phyloP scores from a whole-genome alignment of 2,329 filamentous ascomycete genomes.

The Talaromyces sp. region DNA sequence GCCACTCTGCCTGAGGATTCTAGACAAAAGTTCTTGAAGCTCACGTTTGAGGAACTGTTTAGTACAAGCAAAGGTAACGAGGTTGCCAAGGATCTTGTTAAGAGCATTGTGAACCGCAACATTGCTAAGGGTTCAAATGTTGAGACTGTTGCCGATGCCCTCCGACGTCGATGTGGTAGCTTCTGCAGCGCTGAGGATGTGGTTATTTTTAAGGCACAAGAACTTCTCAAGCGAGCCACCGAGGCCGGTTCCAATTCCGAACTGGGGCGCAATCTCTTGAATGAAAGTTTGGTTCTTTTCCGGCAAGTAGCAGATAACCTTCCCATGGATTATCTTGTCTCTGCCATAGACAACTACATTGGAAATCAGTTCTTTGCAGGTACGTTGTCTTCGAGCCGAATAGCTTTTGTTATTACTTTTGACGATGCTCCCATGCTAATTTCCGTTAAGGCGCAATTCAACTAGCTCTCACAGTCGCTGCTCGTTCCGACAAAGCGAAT shows the following conservation, averaged over 20 bases:
- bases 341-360: constrained; percentile 78
- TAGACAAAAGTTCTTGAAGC: constrained; percentile 68
- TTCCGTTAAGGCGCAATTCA: constrained; percentile 69
- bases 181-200: constrained; percentile 98
- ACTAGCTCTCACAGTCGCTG: constrained; percentile 79
- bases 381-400: constrained; percentile 29
- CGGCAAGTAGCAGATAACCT: constrained; percentile 84
- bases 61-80: constrained; percentile 78
- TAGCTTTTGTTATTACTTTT: background rate
- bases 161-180: constrained; percentile 87
- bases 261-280: constrained; percentile 74
- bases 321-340: constrained; percentile 76
- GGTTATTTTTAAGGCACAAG: constrained; percentile 96
- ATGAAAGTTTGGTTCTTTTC: constrained; percentile 87
- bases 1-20: constrained; percentile 70
- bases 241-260: constrained; percentile 77
- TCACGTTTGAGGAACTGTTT: constrained; percentile 90
- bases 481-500: constrained; percentile 84
- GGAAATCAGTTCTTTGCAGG: constrained; percentile 84
- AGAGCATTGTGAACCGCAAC: constrained; percentile 96
- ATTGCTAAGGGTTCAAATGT: constrained; percentile 97
- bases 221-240: constrained; percentile 84
- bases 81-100: constrained; percentile 90
- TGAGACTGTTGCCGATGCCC: constrained; percentile 93
- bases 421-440: background rate